A percentile compares a stretch with the other conserved stretches of the same genome.
Evolutionary conservation across 768 basidiomycete genomes (phyloP).

Genomic region (Sporobolomyces pararoseus): DNA sequence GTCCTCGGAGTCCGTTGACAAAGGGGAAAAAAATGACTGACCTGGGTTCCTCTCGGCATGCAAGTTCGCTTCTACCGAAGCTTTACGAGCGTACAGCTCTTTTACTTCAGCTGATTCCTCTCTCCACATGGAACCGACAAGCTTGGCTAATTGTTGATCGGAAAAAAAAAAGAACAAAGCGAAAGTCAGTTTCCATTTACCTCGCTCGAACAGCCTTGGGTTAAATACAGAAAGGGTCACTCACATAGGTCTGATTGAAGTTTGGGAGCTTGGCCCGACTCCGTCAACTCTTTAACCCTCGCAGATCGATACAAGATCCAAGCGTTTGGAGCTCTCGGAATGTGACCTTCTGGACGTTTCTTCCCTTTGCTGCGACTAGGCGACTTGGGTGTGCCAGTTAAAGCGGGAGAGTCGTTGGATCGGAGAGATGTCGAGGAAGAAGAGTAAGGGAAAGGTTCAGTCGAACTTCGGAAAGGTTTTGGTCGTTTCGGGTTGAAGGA

Average conservation of each 20-base stretch:
- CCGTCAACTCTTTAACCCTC: conserved; percentile 4
- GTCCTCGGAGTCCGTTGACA: neutral
- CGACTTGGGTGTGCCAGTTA: neutral
- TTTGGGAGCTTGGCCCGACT: conserved; percentile 1
- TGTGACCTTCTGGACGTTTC: conserved; percentile 12
- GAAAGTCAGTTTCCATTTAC: neutral
- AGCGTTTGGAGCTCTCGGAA: conserved; percentile 15
- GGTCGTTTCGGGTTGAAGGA: conserved; percentile 2
- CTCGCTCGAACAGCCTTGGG: too few species aligned
- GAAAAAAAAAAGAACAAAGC: neutral
- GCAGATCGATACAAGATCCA: conserved; percentile 13
- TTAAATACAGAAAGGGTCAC: neutral
- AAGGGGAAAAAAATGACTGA: neutral
- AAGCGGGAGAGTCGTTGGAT: too few species aligned
- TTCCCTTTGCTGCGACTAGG: conserved; percentile 1
- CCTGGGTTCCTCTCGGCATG: neutral
- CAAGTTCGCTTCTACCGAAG: conserved; percentile 1
- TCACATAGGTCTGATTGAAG: conserved; percentile 8
- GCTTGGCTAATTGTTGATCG: conserved; percentile 2
- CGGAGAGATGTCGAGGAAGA: neutral
- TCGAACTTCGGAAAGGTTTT: neutral
- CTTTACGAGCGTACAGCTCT: neutral
- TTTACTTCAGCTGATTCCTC: conserved; percentile 12
- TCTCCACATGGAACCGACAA: conserved; percentile 5
- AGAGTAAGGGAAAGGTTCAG: neutral